Base-by-base conservation (phyloP, 768 basidiomycete genomes). In the Tricholoma furcatifolium region DNA sequence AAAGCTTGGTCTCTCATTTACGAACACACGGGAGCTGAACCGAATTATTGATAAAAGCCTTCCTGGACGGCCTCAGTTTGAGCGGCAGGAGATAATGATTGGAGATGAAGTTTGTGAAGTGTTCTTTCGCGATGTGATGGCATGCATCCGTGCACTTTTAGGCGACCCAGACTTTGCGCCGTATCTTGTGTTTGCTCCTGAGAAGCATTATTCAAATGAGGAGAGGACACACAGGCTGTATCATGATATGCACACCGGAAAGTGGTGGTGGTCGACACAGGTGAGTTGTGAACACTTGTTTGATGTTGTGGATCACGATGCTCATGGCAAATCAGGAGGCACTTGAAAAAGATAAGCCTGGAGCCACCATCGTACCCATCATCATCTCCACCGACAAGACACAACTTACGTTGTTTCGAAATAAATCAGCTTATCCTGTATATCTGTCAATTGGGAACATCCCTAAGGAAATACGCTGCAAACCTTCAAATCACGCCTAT, bases 191-290 rank as follows among this genome's bases (percentile, higher is more conserved):
- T 63, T 73, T 49, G 50, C 47, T 2, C 76, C 75, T 0, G 75
- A 76, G 48, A 54, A 60, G 0, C 75, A 76, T 42, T 78, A 68
- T 50, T 30, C 59, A 0, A 71, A 74, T 50, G 50, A 47, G 0
- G n/a, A n/a, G n/a, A n/a, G n/a, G n/a, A n/a, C n/a, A n/a, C n/a
- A n/a, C n/a, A n/a, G n/a, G n/a, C n/a, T n/a, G n/a, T n/a, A n/a
- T n/a, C n/a, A n/a, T n/a, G n/a, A n/a, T n/a, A n/a, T n/a, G 67
- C 66, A 77, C 38, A 79, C 76, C 0, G 76, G 72, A 0, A 67
- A 72, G 41, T 81, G 80, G 79, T 80, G 79, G 80, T 80, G 78
- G 77, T 43, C 43, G 6, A 72, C 67, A 0, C 79, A 80, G 66
- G 78, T 78, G 55, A 8, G 71, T 60, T 24, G 20, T 43, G 14